A percentile compares a stretch with the other conserved stretches of the same genome.
Evolutionary conservation across 148 eudicot species (phyloP).

Genomic region (Rhododendron simsii): DNA sequence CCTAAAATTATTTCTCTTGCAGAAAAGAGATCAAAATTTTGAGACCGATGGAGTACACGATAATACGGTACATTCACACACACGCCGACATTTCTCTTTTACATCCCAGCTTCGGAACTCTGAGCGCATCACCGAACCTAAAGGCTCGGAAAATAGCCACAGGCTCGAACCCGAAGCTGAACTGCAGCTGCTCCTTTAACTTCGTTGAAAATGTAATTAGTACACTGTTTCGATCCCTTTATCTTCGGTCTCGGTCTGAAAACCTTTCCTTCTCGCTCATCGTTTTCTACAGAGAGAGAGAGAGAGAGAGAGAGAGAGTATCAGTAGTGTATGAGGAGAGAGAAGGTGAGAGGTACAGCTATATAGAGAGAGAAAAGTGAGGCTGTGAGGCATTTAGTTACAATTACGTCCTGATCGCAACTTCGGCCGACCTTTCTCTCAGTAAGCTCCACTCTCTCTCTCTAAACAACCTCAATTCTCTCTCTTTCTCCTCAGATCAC

Average conservation of each 20-base stretch:
- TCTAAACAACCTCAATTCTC: constrained; percentile 14
- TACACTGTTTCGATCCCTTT: constrained; percentile 25
- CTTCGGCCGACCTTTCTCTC: not conserved
- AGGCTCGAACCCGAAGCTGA: constrained; percentile 15
- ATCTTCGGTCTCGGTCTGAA: constrained; percentile 19
- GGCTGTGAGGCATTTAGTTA: constrained; percentile 9
- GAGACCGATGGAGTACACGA: not conserved
- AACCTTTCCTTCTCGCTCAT: constrained; percentile 6
- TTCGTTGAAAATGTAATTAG: constrained; percentile 12
- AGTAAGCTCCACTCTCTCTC: constrained; percentile 18
- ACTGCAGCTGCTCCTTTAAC: not conserved
- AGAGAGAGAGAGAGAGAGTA: not conserved
- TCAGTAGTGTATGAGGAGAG: not conserved
- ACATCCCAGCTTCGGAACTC: not conserved
- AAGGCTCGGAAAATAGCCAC: not conserved
- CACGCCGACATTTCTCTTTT: constrained; percentile 5
- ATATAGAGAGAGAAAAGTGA: constrained; percentile 14
- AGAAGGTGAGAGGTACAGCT: constrained; percentile 8
- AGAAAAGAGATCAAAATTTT: not conserved
- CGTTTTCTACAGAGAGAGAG: constrained; percentile 9
- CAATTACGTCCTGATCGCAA: constrained; percentile 30
- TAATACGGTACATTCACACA: not conserved
- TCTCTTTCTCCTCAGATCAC: constrained; percentile 23
- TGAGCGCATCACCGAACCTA: constrained; percentile 4
- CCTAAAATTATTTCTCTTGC: too few species aligned